Conservation (phyloP, 345 rosid genomes). For the Nephelium lappaceum region DNA sequence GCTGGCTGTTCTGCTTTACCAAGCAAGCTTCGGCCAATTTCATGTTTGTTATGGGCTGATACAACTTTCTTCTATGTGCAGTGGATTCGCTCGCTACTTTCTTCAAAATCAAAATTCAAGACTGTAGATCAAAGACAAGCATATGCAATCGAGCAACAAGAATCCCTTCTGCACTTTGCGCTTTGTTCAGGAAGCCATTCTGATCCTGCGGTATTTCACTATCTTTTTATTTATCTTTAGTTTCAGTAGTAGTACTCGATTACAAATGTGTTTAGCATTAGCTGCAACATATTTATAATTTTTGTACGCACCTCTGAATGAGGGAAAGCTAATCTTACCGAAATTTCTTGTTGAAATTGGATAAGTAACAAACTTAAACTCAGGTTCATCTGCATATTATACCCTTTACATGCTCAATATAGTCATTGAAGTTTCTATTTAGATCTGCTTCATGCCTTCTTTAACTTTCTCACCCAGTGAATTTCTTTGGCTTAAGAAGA, state of each 20-base stretch:
- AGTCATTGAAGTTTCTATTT: no score
- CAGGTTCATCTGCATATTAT: no score
- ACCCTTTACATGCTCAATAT: no score
- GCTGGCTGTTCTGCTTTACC: no score
- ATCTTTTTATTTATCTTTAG: constrained; percentile 12
- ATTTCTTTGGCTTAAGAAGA: no score
- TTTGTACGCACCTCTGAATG: neutral
- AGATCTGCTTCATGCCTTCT: no score
- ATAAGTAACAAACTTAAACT: neutral
- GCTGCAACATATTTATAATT: neutral
- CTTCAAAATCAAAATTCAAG: constrained; percentile 75
- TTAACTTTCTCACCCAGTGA: no score
- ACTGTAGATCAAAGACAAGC: constrained; percentile 68
- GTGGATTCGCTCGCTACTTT: constrained; percentile 82
- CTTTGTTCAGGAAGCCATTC: constrained; percentile 94
- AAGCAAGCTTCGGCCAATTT: neutral
- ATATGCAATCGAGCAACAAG: constrained; percentile 65
- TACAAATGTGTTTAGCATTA: neutral
- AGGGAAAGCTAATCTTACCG: neutral
- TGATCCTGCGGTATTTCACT: constrained; percentile 81
- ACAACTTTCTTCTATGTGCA: constrained; percentile 36
- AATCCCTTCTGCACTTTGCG: constrained; percentile 79
- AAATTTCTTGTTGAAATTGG: neutral
- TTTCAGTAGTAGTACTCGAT: neutral
- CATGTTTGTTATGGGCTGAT: constrained; percentile 18